phyloP scores from a whole-genome alignment of 495 filamentous ascomycete species.

The Aspergillus homomorphus region DNA sequence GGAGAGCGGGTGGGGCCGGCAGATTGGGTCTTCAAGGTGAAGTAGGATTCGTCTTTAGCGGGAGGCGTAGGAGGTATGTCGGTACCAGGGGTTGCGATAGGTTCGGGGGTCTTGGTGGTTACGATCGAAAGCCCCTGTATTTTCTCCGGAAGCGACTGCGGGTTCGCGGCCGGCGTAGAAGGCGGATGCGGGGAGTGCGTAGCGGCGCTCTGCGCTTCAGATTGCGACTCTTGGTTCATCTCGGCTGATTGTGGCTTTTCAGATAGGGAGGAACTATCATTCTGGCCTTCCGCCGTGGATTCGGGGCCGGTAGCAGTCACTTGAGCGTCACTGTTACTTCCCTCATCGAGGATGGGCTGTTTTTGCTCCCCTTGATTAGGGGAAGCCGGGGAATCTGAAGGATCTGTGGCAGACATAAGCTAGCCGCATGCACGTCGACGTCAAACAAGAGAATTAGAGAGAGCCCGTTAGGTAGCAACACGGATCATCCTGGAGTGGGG shows the following conservation, averaged over 20 bases:
- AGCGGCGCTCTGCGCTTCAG: conserved; percentile 4
- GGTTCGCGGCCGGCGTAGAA: conserved; percentile 10
- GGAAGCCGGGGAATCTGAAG: conserved; percentile 24
- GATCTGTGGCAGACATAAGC: conserved; percentile 41
- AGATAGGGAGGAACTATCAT: conserved; percentile 17
- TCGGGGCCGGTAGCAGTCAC: conserved; percentile 17
- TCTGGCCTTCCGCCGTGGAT: conserved; percentile 21
- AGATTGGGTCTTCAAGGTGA: conserved; percentile 62
- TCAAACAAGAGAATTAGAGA: conserved; percentile 61
- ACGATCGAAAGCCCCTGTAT: conserved; percentile 39
- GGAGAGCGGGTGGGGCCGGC: conserved; percentile 51
- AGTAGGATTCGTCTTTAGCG: conserved; percentile 54
- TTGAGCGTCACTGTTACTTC: conserved; percentile 16
- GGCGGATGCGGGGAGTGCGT: conserved; percentile 7
- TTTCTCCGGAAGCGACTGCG: conserved; percentile 28
- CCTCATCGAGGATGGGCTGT: conserved; percentile 21
- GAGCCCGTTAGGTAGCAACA: conserved; percentile 15
- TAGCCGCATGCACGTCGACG: conserved; percentile 37
- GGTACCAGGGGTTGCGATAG: conserved; percentile 12
- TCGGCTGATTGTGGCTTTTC: conserved; percentile 1
- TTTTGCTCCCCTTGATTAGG: conserved; percentile 28
- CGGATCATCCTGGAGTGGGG: conserved; percentile 23
- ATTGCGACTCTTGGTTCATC: conserved; percentile 16
- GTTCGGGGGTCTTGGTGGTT: conserved; percentile 18
- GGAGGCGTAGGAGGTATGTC: conserved; percentile 38